Evolutionary conservation across 2,329 filamentous ascomycete genomes (phyloP), one percentile per base, ranked within the genome.

Genomic region (Hysterium pulicare): DNA sequence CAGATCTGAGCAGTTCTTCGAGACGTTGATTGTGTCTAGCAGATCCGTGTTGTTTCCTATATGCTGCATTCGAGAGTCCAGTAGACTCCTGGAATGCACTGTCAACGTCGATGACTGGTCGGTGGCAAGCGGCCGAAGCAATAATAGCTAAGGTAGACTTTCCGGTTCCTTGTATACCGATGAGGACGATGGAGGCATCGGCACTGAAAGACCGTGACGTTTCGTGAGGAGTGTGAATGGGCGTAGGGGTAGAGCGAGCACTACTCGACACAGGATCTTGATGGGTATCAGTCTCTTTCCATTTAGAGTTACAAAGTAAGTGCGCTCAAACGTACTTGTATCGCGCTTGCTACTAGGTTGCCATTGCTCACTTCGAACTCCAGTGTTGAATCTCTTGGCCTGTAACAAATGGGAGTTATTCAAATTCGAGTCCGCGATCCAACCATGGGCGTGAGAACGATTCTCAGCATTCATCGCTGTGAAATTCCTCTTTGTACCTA

Each of bases 131-230:
- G 6, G 82, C 82, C 0, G 85, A 85, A 5, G 85, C 83, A 48
- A 90, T 87, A 36, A 90, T 78, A 11, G 83, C 86, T 9, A 90
- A 70, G 1, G 84, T 88, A 2, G 84, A 85, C 63, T 90, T 90
- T 13, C 86, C 86, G 4, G 83, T 81, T 9, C 86, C 86, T 11
- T 84, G 80, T 42, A 88, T 81, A 2, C 86, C 86, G 17, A 86
- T 77, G 15, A 90, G 72, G 5, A 90, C 77, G 42, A 90, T 81
- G 1, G 86, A 88, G 2, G 83, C 81, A 70, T 86, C 76, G 8
- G 73, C 62, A 7, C 72, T 67, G 55, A 85, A 86, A 15, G 57
- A 55, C 33, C 56, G 70, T 42, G 54, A 49, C 6, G 57, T 56
- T 33, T 61, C 49, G 13, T 34, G 42, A 13, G 48, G 41, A 17